phyloP scores from a whole-genome alignment of 768 basidiomycete genomes.

The Leccinum arenicola region DNA sequence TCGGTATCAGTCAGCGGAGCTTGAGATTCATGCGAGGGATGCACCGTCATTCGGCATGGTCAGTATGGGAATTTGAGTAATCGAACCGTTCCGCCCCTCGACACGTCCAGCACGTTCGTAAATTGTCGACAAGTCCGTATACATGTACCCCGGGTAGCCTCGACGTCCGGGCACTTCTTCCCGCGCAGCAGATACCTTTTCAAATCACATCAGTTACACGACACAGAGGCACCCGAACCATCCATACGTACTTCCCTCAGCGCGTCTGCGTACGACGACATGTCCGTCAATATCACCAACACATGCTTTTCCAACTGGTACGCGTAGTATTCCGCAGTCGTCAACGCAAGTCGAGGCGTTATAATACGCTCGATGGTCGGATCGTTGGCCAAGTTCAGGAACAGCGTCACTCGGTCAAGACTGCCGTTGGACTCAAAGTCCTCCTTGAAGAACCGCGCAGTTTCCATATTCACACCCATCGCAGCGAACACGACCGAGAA shows the following conservation, averaged over 20 bases:
- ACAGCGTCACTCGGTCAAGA: conserved; percentile 95
- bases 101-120: conserved; percentile 99
- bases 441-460: conserved; percentile 98
- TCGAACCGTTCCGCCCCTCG: conserved; percentile 95
- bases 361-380: conserved; percentile 99
- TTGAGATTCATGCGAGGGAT: conserved; percentile 26
- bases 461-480: conserved; percentile 99
- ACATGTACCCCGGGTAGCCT: conserved; percentile 98
- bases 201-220: conserved; percentile 7
- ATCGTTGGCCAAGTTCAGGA: conserved; percentile 98
- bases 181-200: conserved; percentile 87
- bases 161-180: conserved; percentile 99
- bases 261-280: conserved; percentile 97
- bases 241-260: conserved; percentile 74
- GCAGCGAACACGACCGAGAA: conserved; percentile 99
- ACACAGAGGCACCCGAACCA: conserved; percentile 2
- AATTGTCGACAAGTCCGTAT: conserved; percentile 98
- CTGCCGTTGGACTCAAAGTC: conserved; percentile 99
- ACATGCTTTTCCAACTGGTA: conserved; percentile 99
- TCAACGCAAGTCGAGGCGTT: conserved; percentile 95
- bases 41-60: conserved; percentile 99
- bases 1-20: conserved; percentile 25
- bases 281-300: conserved; percentile 97
- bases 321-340: conserved; percentile 98
- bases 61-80: conserved; percentile 98